phyloP scores from a whole-genome alignment of 139 green algal genomes.

The Chlamydomonas schloesseri region DNA sequence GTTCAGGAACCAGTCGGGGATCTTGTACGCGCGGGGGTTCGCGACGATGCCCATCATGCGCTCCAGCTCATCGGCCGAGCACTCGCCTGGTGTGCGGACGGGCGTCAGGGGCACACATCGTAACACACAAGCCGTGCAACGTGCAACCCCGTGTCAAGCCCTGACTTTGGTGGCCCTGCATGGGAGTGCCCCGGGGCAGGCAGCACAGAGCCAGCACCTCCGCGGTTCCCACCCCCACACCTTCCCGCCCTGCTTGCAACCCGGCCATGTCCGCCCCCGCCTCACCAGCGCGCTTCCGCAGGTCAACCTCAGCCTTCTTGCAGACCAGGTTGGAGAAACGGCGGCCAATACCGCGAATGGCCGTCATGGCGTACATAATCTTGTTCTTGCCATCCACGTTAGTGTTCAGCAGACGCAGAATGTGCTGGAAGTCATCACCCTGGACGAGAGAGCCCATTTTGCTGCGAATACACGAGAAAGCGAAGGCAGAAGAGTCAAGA shows the following conservation, averaged over 20 bases:
- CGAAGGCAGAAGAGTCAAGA: too few species aligned
- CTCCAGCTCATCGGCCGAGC: constrained; percentile 97
- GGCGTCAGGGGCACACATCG: too few species aligned
- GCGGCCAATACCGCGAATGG: constrained; percentile 93
- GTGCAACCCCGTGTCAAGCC: too few species aligned
- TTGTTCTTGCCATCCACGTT: constrained; percentile 99
- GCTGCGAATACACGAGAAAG: constrained; percentile 5
- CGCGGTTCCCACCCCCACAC: too few species aligned
- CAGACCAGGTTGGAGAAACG: constrained; percentile 96
- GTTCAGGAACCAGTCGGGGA: constrained; percentile 99
- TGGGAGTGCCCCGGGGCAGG: too few species aligned
- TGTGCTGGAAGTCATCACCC: constrained; percentile 97
- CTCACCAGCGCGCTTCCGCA: constrained; percentile 87
- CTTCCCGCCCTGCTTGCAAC: too few species aligned
- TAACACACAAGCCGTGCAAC: background rate
- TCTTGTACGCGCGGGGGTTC: constrained; percentile 99
- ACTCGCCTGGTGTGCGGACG: constrained; percentile 79
- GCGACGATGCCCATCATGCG: constrained; percentile 96
- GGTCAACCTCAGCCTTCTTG: constrained; percentile 99
- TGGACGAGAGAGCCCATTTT: constrained; percentile 70
- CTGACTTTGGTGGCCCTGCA: too few species aligned
- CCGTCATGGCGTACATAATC: constrained; percentile 97
- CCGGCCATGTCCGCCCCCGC: too few species aligned
- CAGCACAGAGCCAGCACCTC: too few species aligned
- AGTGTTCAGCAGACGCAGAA: constrained; percentile 99